phyloP scores from a whole-genome alignment of 2,329 filamentous ascomycete species.

The Leptographium radiaticola region DNA sequence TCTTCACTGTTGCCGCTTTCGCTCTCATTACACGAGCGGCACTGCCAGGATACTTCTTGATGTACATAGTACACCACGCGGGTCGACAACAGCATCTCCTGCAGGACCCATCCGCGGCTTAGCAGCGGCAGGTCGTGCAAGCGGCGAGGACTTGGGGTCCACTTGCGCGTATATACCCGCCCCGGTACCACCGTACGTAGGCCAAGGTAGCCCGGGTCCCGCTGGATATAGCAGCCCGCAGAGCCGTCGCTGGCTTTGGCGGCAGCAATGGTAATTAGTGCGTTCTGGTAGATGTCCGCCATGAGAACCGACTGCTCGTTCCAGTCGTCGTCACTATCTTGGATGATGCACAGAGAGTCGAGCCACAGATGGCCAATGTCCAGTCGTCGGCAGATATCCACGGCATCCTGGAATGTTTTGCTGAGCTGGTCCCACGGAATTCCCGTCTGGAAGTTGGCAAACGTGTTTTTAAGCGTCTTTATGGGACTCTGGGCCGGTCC shows the following conservation, averaged over 20 bases:
- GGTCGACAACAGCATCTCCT: background rate
- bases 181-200: background rate
- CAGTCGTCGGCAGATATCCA: conserved; percentile 5
- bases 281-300: background rate
- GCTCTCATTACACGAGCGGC: background rate
- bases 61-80: background rate
- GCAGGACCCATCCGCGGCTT: background rate
- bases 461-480: background rate
- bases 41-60: background rate
- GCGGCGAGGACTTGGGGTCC: background rate
- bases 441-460: background rate
- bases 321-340: background rate
- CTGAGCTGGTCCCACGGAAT: conserved; percentile 4
- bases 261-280: background rate
- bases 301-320: background rate
- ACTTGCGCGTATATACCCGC: background rate
- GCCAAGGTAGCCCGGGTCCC: background rate
- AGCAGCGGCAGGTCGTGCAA: background rate
- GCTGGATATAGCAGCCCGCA: background rate
- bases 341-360: too few relatives aligned
- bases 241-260: background rate
- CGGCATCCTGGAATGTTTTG: conserved; percentile 8
- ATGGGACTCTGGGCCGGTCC: background rate
- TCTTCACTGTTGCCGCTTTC: background rate
- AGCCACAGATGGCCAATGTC: conserved; percentile 8